Percentiles rank a stretch among this genome's conserved stretches.
phyloP scores from a whole-genome alignment of 169 alveolate species.

The Miamiensis avidus region DNA sequence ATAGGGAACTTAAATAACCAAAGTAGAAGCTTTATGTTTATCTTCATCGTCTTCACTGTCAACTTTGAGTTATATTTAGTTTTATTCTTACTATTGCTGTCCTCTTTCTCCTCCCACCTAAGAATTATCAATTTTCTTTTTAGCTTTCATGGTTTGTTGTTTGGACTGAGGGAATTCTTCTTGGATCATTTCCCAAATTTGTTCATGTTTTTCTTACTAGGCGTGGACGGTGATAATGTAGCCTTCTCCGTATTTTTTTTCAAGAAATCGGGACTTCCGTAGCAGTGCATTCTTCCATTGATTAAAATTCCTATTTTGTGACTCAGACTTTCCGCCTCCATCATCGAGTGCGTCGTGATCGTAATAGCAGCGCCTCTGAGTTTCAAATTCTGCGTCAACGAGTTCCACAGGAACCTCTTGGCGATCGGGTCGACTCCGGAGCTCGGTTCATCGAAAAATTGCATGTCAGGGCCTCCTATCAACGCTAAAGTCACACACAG shows the following conservation, averaged over 20 bases:
- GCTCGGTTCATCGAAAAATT: constrained; percentile 74
- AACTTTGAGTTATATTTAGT: no score
- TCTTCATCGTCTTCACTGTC: background rate
- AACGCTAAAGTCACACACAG: constrained; percentile 60
- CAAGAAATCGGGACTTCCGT: constrained; percentile 65
- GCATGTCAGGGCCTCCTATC: constrained; percentile 61
- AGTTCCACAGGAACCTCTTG: constrained; percentile 67
- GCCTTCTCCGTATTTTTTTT: constrained; percentile 73
- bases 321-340: constrained; percentile 81
- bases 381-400: constrained; percentile 52
- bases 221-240: constrained; percentile 36
- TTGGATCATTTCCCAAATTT: no score
- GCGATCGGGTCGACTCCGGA: constrained; percentile 78
- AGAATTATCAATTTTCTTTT: no score
- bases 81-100: background rate
- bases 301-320: constrained; percentile 81
- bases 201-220: background rate
- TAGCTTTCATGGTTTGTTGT: no score
- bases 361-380: constrained; percentile 57
- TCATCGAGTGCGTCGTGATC: constrained; percentile 85
- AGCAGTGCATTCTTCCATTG: constrained; percentile 71
- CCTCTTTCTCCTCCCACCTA: background rate
- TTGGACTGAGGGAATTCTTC: background rate
- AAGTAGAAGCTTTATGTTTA: no score
- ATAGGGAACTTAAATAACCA: background rate